These are phyloP conservation scores for Pestalotiopsis sp. DNA, from an alignment of 2,329 filamentous ascomycete species.

Conservation along the genomic window DNA sequence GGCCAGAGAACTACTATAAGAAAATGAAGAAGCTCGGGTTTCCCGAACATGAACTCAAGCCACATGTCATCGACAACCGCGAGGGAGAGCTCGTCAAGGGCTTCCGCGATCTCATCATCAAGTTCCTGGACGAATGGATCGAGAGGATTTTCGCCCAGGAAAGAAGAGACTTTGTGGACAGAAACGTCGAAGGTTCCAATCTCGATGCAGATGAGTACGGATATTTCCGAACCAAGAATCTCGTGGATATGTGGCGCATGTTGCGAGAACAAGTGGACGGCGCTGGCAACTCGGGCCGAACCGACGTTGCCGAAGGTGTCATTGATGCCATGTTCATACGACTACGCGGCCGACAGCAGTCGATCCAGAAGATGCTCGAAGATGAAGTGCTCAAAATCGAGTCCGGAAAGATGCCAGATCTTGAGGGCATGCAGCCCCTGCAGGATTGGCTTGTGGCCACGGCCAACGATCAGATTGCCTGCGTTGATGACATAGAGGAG, in stretches of 20 bases:
- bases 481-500: slow-evolving; percentile 89
- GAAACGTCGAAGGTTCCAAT: slow-evolving; percentile 72
- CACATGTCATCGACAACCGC: slow-evolving; percentile 88
- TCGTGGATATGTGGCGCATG: slow-evolving; percentile 97
- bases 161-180: slow-evolving; percentile 76
- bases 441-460: slow-evolving; percentile 97
- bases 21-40: slow-evolving; percentile 94
- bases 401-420: slow-evolving; percentile 51
- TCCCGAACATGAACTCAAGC: slow-evolving; percentile 72
- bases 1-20: slow-evolving; percentile 93
- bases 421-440: slow-evolving; percentile 74
- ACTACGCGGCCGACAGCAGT: slow-evolving; percentile 78
- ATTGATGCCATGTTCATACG: slow-evolving; percentile 94
- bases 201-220: slow-evolving; percentile 87
- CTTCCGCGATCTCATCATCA: slow-evolving; percentile 93
- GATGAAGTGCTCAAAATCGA: slow-evolving; percentile 81
- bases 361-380: slow-evolving; percentile 87
- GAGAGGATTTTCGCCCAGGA: slow-evolving; percentile 87
- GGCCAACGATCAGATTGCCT: slow-evolving; percentile 98
- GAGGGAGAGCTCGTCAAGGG: slow-evolving; percentile 89
- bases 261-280: slow-evolving; percentile 88
- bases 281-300: slow-evolving; percentile 80
- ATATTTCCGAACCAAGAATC: slow-evolving; percentile 87
- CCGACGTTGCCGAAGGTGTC: slow-evolving; percentile 91
- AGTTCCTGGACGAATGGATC: slow-evolving; percentile 96